phyloP scores from a whole-genome alignment of 2,329 filamentous ascomycete species.

The Colletotrichum euphorbiae region DNA sequence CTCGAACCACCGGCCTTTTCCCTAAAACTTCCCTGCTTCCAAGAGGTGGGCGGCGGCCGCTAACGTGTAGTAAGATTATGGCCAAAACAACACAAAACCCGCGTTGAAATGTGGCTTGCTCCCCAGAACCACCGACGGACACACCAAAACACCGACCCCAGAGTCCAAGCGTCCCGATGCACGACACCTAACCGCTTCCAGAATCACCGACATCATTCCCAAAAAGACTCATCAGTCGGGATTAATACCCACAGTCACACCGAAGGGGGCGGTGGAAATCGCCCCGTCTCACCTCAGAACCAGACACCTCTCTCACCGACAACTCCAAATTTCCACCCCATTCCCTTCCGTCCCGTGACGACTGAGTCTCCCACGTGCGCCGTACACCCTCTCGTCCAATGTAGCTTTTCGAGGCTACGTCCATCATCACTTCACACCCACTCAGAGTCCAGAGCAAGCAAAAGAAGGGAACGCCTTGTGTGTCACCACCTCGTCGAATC shows the following conservation, averaged over 20 bases:
- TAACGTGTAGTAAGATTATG: too few species aligned
- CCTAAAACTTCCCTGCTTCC: too few species aligned
- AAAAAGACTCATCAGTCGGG: background rate
- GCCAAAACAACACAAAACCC: too few species aligned
- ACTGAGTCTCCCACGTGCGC: slow-evolving; percentile 30
- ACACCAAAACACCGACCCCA: too few species aligned
- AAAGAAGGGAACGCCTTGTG: too few species aligned
- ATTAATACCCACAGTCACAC: background rate
- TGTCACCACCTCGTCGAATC: too few species aligned
- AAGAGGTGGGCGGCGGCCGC: too few species aligned
- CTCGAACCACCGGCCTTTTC: background rate
- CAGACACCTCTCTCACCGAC: slow-evolving; percentile 2
- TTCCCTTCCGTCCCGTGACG: slow-evolving; percentile 13
- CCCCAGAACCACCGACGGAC: too few species aligned
- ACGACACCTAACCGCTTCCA: too few species aligned
- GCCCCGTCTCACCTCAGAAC: slow-evolving; percentile 11
- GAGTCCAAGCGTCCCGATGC: too few species aligned
- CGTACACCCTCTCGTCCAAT: slow-evolving; percentile 15
- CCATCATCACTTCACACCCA: background rate
- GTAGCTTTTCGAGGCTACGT: background rate
- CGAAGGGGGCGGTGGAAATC: background rate
- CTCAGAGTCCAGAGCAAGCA: too few species aligned
- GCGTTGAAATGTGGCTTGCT: too few species aligned
- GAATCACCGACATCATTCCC: background rate
- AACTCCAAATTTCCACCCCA: background rate